Evolutionary conservation across 2,329 filamentous ascomycete species (phyloP).

Genomic region (Pseudogymnoascus sp.): DNA sequence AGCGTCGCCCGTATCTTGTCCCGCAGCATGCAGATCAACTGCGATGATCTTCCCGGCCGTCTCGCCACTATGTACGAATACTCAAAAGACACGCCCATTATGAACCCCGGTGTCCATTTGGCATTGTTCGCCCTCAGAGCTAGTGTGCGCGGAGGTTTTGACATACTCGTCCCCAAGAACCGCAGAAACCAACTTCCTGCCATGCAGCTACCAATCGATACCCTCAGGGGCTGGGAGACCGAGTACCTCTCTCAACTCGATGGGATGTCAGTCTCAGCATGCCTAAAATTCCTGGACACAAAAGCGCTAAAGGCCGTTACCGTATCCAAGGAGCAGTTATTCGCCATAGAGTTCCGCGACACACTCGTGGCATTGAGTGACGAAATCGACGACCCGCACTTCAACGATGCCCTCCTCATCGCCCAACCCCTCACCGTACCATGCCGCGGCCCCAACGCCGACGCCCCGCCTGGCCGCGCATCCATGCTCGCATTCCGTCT

Average conservation of each 20-base stretch:
- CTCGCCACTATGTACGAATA: constrained; percentile 60
- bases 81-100: constrained; percentile 38
- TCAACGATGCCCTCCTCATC: constrained; percentile 41
- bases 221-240: constrained; percentile 48
- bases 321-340: constrained; percentile 33
- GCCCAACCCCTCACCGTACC: constrained; percentile 38
- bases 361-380: constrained; percentile 36
- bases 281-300: constrained; percentile 35
- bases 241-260: constrained; percentile 47
- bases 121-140: constrained; percentile 53
- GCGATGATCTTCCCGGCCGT: constrained; percentile 51
- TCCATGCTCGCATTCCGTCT: constrained; percentile 50
- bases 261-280: constrained; percentile 34
- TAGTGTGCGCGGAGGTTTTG: constrained; percentile 29
- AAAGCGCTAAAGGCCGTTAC: constrained; percentile 32
- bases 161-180: constrained; percentile 24
- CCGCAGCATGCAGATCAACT: constrained; percentile 66
- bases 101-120: constrained; percentile 48
- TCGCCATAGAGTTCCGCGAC: constrained; percentile 39
- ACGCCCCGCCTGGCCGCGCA: constrained; percentile 26
- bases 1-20: constrained; percentile 64
- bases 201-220: constrained; percentile 44
- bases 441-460: constrained; percentile 26
- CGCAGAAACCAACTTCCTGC: constrained; percentile 55
- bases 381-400: constrained; percentile 38